A percentile compares a stretch with the other conserved stretches of the same genome.
These are phyloP conservation scores for Aspergillus hortae DNA, from an alignment of 2,329 filamentous ascomycete species.

Conservation along the genomic window DNA sequence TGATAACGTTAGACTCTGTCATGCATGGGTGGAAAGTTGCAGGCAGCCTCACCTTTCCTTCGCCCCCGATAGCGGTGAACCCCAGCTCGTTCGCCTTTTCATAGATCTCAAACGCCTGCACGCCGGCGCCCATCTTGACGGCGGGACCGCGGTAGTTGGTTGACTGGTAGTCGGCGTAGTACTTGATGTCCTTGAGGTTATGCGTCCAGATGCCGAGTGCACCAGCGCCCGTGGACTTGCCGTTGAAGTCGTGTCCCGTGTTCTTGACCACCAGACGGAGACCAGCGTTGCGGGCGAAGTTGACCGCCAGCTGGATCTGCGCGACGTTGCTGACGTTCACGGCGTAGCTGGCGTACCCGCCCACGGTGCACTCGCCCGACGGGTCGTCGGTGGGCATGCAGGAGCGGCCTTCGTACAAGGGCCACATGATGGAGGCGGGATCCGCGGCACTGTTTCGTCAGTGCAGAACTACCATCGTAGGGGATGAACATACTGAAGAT, in stretches of 20 bases:
- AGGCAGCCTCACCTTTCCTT: conserved; percentile 13
- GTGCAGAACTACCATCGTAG: too few relatives aligned
- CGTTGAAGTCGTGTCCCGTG: conserved; percentile 48
- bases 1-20: conserved; percentile 16
- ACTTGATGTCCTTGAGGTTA: conserved; percentile 42
- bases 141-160: conserved; percentile 48
- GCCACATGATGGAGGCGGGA: conserved; percentile 25
- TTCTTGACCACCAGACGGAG: conserved; percentile 42
- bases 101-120: conserved; percentile 50
- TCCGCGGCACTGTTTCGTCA: conserved; percentile 16
- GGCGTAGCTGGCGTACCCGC: conserved; percentile 31
- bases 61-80: conserved; percentile 52
- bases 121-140: conserved; percentile 53
- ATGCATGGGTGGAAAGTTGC: not conserved
- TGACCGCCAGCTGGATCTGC: conserved; percentile 34
- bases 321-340: conserved; percentile 33
- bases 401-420: conserved; percentile 23
- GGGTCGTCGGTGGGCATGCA: conserved; percentile 23
- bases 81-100: conserved; percentile 42
- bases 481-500: conserved; percentile 20
- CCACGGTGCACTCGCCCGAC: conserved; percentile 26
- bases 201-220: conserved; percentile 51
- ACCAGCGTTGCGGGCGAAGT: conserved; percentile 23
- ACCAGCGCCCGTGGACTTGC: conserved; percentile 46
- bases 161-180: conserved; percentile 38